Base-by-base conservation (phyloP, 140 eudicot genomes). In the Bidens hawaiensis region DNA sequence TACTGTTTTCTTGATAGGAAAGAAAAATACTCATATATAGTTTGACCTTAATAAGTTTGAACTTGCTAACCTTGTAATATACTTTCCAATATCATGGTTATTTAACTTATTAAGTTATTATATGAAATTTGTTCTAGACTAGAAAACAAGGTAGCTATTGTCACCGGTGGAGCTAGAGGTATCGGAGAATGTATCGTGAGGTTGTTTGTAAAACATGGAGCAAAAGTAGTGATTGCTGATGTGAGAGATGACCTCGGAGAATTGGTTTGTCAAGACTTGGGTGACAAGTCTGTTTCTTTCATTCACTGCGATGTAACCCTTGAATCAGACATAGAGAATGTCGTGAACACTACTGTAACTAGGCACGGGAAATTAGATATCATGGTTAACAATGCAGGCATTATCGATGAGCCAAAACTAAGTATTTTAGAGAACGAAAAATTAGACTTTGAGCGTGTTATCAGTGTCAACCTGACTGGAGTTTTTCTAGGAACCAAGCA, bases 151-250 rank as follows among this genome's bases (percentile, higher is more conserved):
- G 62, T 89, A 3, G 95, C 91, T 0, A 76, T 89, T 3, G 82
- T 89, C 14, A 89, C 95, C 1, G 97, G 97, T 8, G 97, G 95
- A 6, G 86, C 97, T 3, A 69, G 76, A 19, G 95, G 97, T 11
- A 85, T 89, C 5, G 97, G 95, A 16, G 97, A 89, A 60, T 82
- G 82, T 3, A 85, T 93, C 6, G 88, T 65, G 5, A 75, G 84
- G 24, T 74, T 71, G 6, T 85, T 85, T 15, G 78, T 65, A 5
- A 41, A 45, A 2, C 88, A 89, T 27, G 95, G 97, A 10, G 95
- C 97, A 11, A 70, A 75, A 58, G 95, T 85, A 1, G 74, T 89
- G 0, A 89, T 89, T 0, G 86, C 84, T 0, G 95, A 89, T 47
- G 8, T 78, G 7, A 74, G 40, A 68, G 79, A 78, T 26, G 77